Percentiles rank a stretch among this genome's conserved stretches.
Evolutionary conservation across 176 grass and related monocot species (phyloP).

Genomic region (Cenchrus purpureus): DNA sequence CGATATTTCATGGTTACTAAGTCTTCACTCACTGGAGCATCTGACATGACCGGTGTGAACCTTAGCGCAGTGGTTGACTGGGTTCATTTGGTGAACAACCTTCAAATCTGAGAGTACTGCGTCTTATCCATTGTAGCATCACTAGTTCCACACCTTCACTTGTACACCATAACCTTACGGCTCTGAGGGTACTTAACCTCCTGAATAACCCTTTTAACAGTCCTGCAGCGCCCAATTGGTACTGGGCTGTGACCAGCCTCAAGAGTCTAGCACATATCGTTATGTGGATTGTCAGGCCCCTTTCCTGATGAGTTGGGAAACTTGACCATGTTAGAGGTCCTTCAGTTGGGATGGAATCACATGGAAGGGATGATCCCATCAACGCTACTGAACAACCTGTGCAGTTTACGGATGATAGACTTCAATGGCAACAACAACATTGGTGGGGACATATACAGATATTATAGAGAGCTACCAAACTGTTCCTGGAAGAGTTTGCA

Average conservation of each 20-base stretch:
- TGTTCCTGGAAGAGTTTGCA: neutral
- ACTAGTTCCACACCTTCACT: neutral
- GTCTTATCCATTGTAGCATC: neutral
- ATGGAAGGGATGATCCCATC: neutral
- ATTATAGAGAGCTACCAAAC: neutral
- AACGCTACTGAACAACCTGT: neutral
- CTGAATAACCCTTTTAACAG: neutral
- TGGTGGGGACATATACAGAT: neutral
- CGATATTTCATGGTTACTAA: neutral
- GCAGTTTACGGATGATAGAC: neutral
- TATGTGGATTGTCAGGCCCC: neutral
- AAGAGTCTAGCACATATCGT: neutral
- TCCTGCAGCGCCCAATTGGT: neutral
- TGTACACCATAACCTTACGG: neutral
- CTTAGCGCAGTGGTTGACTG: neutral
- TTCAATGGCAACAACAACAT: neutral
- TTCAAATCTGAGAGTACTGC: neutral
- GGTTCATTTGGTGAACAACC: neutral
- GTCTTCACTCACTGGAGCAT: neutral
- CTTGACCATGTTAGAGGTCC: neutral
- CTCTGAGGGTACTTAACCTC: neutral
- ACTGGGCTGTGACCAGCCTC: constrained; percentile 3
- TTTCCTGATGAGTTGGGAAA: constrained; percentile 1
- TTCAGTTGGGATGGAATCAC: neutral
- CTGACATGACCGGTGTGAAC: neutral